Base-by-base conservation (phyloP, 305 asterid genomes). In the Caryopteris hybrid region DNA sequence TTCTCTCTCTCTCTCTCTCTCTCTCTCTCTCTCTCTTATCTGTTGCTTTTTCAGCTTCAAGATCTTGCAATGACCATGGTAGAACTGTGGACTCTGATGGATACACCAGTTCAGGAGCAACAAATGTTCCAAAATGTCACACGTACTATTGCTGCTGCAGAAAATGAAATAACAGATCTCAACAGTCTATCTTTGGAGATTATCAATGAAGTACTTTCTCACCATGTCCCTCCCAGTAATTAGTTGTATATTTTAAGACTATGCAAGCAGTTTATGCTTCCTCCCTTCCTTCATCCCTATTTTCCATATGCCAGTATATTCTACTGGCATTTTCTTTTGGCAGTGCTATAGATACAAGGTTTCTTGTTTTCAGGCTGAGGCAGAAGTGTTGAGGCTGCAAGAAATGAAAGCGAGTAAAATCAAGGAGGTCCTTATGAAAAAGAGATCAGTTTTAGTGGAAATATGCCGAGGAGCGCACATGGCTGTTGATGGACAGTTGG, bases 61-160 rank as follows among this genome's bases (percentile, higher is more conserved):
- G 85, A 78, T 80, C 90, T 87, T 78, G 95, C 89, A 42, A 89
- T 87, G 64, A 71, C 93, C 79, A 77, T 87, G 88, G 83, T 87
- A 12, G 95, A 89, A 80, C 90, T 93, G 42, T 93, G 96, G 99
- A 85, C 77, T 71, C 80, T 93, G 80, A 90, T 93, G 96, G 97
- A 91, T 75, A 85, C 91, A 48, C 91, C 96, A 59, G 76, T 65
- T 27, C 86, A 78, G 80, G 98, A 91, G 82, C 99, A 87, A 71
- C 85, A 78, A 17, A 75, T 46, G 61, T 94, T 86, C 74, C 95
- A 87, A 67, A 78, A 85, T 70, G 87, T 87, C 54, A 86, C 84
- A 13, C 64, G 80, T 43, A 71, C 76, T 45, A 81, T 87, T 78
- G 95, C 93, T 54, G 95, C 89, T 71, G 78, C 87, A 60, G 98